Conservation (phyloP, 352 stramenopile species). For the Phytopythium sindhum region DNA sequence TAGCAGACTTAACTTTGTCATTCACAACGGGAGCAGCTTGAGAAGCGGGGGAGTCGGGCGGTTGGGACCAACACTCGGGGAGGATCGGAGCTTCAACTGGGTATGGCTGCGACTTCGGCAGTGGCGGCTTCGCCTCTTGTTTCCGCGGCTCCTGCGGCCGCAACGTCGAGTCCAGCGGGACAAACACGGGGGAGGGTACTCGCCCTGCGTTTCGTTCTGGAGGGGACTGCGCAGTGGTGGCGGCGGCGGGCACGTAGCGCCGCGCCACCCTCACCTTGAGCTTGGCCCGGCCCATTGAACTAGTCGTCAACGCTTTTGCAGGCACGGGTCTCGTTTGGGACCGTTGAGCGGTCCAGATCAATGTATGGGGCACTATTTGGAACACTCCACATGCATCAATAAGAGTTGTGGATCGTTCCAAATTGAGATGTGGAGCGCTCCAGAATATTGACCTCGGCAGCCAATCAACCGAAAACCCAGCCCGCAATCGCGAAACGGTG, state of each 20-base stretch:
- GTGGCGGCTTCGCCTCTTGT: not conserved
- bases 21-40: too few species aligned
- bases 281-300: slow-evolving; percentile 4
- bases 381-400: not conserved
- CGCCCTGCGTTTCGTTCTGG: not conserved
- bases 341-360: not conserved
- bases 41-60: not conserved
- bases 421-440: slow-evolving; percentile 4
- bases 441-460: slow-evolving; percentile 7
- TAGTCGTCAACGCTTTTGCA: not conserved
- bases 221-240: not conserved
- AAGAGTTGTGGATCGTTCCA: not conserved
- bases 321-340: not conserved
- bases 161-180: not conserved
- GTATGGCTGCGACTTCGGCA: not conserved
- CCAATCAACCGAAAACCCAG: slow-evolving; percentile 4
- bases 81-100: not conserved
- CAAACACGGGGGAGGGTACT: not conserved
- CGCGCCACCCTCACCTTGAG: not conserved
- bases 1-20: not conserved
- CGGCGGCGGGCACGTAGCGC: not conserved
- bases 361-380: not conserved
- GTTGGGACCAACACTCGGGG: not conserved
- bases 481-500: slow-evolving; percentile 3
- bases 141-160: not conserved